A percentile compares a stretch with the other conserved stretches of the same genome.
Conservation (phyloP, 371 early-diverging fungal species). For the Mucor mucedo region DNA sequence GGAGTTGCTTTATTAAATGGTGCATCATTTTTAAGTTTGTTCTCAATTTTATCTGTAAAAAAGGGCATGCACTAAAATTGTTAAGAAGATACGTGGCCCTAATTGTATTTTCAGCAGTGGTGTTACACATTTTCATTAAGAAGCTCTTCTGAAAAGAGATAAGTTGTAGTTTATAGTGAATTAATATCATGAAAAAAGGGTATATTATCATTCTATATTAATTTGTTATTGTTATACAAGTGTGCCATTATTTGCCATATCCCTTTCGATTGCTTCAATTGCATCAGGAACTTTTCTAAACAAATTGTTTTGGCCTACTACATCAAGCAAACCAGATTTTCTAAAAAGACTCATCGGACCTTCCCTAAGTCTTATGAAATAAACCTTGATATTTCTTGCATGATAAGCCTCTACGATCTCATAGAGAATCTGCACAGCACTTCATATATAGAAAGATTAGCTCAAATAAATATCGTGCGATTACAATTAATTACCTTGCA, state of each 20-base stretch:
- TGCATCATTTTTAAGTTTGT: too few relatives aligned
- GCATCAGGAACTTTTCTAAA: conserved; percentile 70
- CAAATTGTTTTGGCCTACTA: conserved; percentile 70
- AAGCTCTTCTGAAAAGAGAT: too few relatives aligned
- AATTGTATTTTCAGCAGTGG: too few relatives aligned
- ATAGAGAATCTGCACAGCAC: conserved; percentile 86
- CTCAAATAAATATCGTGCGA: not conserved
- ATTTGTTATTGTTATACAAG: not conserved
- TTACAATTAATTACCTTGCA: conserved; percentile 64
- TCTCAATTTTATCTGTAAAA: too few relatives aligned
- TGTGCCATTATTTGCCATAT: conserved; percentile 32
- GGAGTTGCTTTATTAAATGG: too few relatives aligned
- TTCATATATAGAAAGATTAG: conserved; percentile 23
- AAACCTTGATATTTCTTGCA: conserved; percentile 75
- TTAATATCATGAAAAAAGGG: not conserved
- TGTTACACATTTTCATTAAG: too few relatives aligned
- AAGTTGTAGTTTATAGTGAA: not conserved
- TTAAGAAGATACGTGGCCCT: too few relatives aligned
- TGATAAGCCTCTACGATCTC: conserved; percentile 88
- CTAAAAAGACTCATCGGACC: conserved; percentile 68
- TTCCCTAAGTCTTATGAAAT: conserved; percentile 83
- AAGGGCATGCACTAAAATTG: too few relatives aligned
- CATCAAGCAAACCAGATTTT: conserved; percentile 68
- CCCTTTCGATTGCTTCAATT: conserved; percentile 58
- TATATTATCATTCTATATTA: not conserved